Base-by-base conservation (phyloP, 192 early-diverging fungal genomes). In the Backusella liffmaniae region DNA sequence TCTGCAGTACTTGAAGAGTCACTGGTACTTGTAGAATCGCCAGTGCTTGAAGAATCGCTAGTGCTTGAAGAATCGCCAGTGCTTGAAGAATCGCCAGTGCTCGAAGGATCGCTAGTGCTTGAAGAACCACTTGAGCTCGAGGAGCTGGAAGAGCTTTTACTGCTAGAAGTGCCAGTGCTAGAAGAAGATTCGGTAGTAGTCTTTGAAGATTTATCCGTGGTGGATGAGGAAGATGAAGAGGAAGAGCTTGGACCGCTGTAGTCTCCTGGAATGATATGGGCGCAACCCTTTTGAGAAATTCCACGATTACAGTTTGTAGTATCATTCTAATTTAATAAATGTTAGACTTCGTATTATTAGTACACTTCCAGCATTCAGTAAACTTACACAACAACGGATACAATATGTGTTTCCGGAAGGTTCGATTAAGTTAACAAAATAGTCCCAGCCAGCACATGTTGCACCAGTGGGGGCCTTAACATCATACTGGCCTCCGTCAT, bases 401-500 rank as follows among this genome's bases (percentile, higher is more conserved):
- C 86, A 87, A 62, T 80, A 87, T 23, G 79, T 79, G 36, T 78
- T 36, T 7, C 30, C 36, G 56, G 77, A 69, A 6, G 86, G 86
- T 46, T 87, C 86, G 2, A 82, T 82, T 42, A 87, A 34, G 56
- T 87, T 79, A 35, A 87, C 81, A 80, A 78, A 87, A 13, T 68
- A 70, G 26, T 67, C 29, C 62, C 80, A 84, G 6, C 84, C 83
- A 68, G 81, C 73, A 74, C 86, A 89, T 6, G 65, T 79, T 68
- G 84, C 67, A 41, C 83, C 83, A 5, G 67, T 65, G 42, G 88
- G 88, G 3, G 88, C 83, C 4, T 74, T 56, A 4, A 76, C 59
- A 80, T 89, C 88, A 23, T 84, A 84, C 70, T 87, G 88, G 72
- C 88, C 88, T 30, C 88, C 88, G n/a, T 82, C 83, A 67, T 89